These are phyloP conservation scores for Colletotrichum liriopes DNA, from an alignment of 2,329 filamentous ascomycete genomes.

Conservation along the genomic window DNA sequence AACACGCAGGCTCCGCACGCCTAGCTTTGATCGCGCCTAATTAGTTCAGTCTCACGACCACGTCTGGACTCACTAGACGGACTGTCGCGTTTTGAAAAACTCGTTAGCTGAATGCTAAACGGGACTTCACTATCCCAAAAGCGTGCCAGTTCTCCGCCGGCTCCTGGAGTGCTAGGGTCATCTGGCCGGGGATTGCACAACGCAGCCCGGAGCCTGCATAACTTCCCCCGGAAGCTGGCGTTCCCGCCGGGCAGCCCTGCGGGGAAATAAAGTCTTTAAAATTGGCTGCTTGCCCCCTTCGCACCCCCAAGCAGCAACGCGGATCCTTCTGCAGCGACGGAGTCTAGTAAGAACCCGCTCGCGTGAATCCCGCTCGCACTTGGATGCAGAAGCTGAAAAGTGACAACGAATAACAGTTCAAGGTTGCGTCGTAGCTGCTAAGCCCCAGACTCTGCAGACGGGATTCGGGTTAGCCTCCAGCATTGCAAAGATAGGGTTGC, in stretches of 20 bases:
- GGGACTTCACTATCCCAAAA: conserved; percentile 3
- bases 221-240: conserved; percentile 25
- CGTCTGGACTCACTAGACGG: background rate
- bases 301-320: background rate
- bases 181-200: conserved; percentile 25
- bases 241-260: conserved; percentile 21
- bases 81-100: no score
- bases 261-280: conserved; percentile 33
- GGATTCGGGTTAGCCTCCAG: background rate
- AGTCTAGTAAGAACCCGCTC: background rate
- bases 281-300: conserved; percentile 5
- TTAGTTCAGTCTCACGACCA: background rate
- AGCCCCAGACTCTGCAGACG: background rate
- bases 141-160: background rate
- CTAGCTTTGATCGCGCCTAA: background rate
- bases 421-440: background rate
- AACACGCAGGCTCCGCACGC: background rate
- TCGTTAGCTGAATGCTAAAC: background rate
- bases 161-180: conserved; percentile 18
- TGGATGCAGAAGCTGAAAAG: background rate
- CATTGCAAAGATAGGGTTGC: background rate
- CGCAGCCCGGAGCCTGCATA: conserved; percentile 20
- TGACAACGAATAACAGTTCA: background rate
- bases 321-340: conserved; percentile 8
- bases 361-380: background rate